Base-by-base conservation (phyloP, 495 filamentous ascomycete species). In the Xylaria longipes region DNA sequence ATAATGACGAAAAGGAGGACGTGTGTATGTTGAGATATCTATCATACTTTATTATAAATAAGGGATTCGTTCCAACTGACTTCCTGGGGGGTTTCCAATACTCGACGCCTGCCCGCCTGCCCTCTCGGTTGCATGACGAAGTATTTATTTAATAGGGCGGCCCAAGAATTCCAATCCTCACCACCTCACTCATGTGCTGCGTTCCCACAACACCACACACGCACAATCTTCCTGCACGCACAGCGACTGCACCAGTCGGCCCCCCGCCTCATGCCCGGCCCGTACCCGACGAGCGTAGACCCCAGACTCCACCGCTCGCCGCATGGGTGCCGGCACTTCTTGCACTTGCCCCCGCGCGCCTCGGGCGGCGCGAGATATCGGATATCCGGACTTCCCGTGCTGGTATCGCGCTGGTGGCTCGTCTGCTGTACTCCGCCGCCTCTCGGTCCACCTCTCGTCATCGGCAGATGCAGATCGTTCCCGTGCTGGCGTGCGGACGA, bases 211-310 rank as follows among this genome's bases (percentile, higher is more conserved):
- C 77, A 77, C 61, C 70, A 74, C 5, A 46, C 11, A 22, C 48
- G 68, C 5, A 68, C 37, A 25, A 79, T 48, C 70, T 76, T 77
- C 29, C 75, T 62, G 70, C 73, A 75, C 11, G 73, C 73, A 27
- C 77, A 79, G n/a, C 77, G 65, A 29, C 72, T 43, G 33, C 77
- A 79, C 77, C 77, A 79, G 6, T 77, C 73, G 0, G 69, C 29
- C 6, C 76, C 77, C 3, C 73, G 73, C 27, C 77, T 58, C 33
- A 50, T 50, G 6, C 73, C 77, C 14, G 27, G 25, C 7, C 77
- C 73, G 9, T 29, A 39, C 14, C 77, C 73, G 14, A 64, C 31
- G 0, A 77, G 11, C 52, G 75, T 73, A 3, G 77, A 70, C 3
- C 65, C 20, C 15, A 77, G 64, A 52, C 77, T 79, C 77, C 77